Base-by-base conservation (phyloP, 2,329 filamentous ascomycete species). In the Apiospora arundinis region DNA sequence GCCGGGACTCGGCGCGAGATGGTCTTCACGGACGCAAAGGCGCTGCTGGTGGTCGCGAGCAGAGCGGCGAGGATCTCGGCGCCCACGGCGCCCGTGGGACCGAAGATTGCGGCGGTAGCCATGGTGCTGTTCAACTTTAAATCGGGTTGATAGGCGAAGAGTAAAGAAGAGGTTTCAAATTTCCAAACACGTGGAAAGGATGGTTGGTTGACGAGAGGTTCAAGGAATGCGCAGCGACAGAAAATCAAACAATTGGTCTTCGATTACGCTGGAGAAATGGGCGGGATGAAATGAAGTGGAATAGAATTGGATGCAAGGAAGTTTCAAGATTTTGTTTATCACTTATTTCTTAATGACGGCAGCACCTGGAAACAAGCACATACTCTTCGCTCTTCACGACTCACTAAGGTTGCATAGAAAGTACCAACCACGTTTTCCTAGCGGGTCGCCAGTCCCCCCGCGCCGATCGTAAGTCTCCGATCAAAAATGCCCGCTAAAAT, bases 51-150 rank as follows among this genome's bases (percentile, higher is more conserved):
- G 72, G 86, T 82, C 21, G 86, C 79, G 76, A 93, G 87, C 67
- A 94, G 85, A 21, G 83, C 86, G 7, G 84, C 81, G 78, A 97
- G 91, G 80, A 97, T 95, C 79, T 93, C 85, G 69, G 89, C 90
- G 79, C 95, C 95, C 75, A 87, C 87, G 52, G 92, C 87, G 79
- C 91, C 91, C 70, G 92, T 93, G 76, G 87, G 88, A 74, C 92
- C 92, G 75, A 90, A 87, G 72, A 93, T 80, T 73, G 85, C 84
- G 75, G 86, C 84, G 56, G 85, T 82, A 2, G 86, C 76, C 86
- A 88, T 87, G 69, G 56, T 60, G 52, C 49, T n/a, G 56, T 32
- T 21, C 18, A 40, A 40, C 32, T 63, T 63, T 63, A 40, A n/a
- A 21, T 21, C 28, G 32, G 28, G 12, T 63, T n/a, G 56, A 40